Evolutionary conservation across 331 rosid species (phyloP).

Genomic region (Arachis monticola): DNA sequence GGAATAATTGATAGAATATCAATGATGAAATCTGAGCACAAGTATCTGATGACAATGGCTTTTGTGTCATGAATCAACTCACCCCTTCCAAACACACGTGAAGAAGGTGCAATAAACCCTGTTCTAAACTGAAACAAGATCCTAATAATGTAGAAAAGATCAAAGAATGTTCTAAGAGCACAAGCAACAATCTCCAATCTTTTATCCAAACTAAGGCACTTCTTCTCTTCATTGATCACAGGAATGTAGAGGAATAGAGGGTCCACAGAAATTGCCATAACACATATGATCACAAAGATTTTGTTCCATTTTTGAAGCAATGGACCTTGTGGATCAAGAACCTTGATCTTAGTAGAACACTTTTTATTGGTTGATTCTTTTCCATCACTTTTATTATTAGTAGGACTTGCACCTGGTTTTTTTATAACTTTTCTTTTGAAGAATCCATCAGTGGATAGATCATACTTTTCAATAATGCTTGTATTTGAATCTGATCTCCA

Average conservation of each 20-base stretch:
- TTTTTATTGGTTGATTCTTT: slow-evolving; percentile 28
- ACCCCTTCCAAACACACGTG: slow-evolving; percentile 92
- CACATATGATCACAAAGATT: slow-evolving; percentile 73
- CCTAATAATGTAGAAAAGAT: slow-evolving; percentile 71
- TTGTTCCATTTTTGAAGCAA: slow-evolving; percentile 88
- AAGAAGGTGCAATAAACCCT: slow-evolving; percentile 86
- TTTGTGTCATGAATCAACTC: slow-evolving; percentile 60
- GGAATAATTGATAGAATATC: slow-evolving; percentile 88
- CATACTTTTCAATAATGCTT: slow-evolving; percentile 39
- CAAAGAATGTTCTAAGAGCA: slow-evolving; percentile 81
- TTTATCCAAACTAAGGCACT: slow-evolving; percentile 53
- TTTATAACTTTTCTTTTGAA: slow-evolving; percentile 32
- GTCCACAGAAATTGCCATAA: slow-evolving; percentile 79
- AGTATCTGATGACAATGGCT: slow-evolving; percentile 74
- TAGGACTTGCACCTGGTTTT: too few species aligned
- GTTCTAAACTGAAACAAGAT: slow-evolving; percentile 82
- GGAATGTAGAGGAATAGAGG: slow-evolving; percentile 83
- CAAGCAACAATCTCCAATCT: slow-evolving; percentile 53
- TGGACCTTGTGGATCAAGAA: slow-evolving; percentile 82
- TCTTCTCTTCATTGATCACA: slow-evolving; percentile 24
- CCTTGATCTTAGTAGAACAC: slow-evolving; percentile 36
- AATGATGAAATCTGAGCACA: slow-evolving; percentile 66
- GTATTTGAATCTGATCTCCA: slow-evolving; percentile 58
- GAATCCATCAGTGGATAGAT: slow-evolving; percentile 36
- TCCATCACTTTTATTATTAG: slow-evolving; percentile 21